Evolutionary conservation across 2,329 filamentous ascomycete genomes (phyloP), one percentile per base, ranked within the genome.

Genomic region (Leptographium radiaticola): DNA sequence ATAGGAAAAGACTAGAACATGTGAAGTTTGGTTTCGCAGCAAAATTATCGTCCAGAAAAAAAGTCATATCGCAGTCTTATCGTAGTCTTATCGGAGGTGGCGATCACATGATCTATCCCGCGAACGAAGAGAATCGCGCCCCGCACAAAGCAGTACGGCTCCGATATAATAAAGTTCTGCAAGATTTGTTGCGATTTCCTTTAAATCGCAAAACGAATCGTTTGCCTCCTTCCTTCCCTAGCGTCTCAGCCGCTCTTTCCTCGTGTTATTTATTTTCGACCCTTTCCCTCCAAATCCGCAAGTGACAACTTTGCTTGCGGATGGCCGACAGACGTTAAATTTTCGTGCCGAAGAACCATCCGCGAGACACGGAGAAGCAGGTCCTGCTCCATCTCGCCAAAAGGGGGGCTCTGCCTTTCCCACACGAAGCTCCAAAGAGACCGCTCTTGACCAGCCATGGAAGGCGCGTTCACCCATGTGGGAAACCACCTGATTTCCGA

Each of bases 401-500:
- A 42, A 9, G 44, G 33, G 42, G 53, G 51, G 30, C 33, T 25
- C 20, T 53, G 36, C 20, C 38, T 39, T 48, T 52, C 42, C 33
- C 50, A 45, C 6, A 44, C 16, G 4, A 11, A 9, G 15, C 31
- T 45, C 18, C 43, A 33, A n/a, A 36, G 39, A 33, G 11, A 33
- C n/a, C 30, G 11, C 4, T n/a, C 30, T 11, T 43, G 30, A 18
- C 43, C 49, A 18, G 50, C 51, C 62, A 91, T 93, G 87, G 87
- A 93, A 75, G 86, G 85, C 67, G 86, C 88, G 61, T 95, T 94
- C 67, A 91, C 85, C 58, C 86, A 93, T 70, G 81, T 91, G 64
- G 87, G 86, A 64, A 95, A 93, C 71, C 86, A 90, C 70, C 74
- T 90, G 62, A 83, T 93, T 65, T 89, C 86, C 64, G 86, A 90